A percentile compares a stretch with the other conserved stretches of the same genome.
Evolutionary conservation across 2,329 filamentous ascomycete genomes (phyloP).

Genomic region (Pseudogymnoascus destructans): DNA sequence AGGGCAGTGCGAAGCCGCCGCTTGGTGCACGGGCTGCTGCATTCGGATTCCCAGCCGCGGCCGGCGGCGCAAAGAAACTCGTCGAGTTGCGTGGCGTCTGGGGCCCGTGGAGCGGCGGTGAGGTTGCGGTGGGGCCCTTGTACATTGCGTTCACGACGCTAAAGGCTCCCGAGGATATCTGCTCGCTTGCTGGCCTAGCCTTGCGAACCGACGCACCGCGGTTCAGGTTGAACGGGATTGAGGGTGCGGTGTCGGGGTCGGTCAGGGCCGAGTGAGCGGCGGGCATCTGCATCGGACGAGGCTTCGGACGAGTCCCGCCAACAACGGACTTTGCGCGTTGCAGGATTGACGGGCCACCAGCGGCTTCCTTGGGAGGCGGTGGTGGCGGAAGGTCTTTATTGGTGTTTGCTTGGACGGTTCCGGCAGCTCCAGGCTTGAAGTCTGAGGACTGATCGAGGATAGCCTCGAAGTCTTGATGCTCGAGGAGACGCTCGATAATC

Average conservation of each 20-base stretch:
- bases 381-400: conserved; percentile 81
- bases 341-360: conserved; percentile 36
- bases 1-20: conserved; percentile 32
- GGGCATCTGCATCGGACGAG: conserved; percentile 44
- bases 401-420: conserved; percentile 25
- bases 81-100: conserved; percentile 45
- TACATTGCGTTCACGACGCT: conserved; percentile 84
- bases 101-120: conserved; percentile 39
- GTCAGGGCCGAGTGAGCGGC: conserved; percentile 33
- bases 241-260: conserved; percentile 62
- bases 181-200: conserved; percentile 48
- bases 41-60: conserved; percentile 38
- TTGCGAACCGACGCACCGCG: conserved; percentile 39
- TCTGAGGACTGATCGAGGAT: conserved; percentile 74
- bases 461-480: conserved; percentile 89
- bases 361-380: conserved; percentile 41
- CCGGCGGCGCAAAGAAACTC: conserved; percentile 47
- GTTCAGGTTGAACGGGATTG: conserved; percentile 54
- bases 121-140: conserved; percentile 52
- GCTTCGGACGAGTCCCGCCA: conserved; percentile 35
- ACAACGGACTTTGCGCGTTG: conserved; percentile 51
- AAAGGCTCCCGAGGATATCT: conserved; percentile 45
- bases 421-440: conserved; percentile 32
- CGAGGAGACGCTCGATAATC: conserved; percentile 88
- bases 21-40: conserved; percentile 40